phyloP scores from a whole-genome alignment of 306 rosid genomes.

The Dryas drummondii region DNA sequence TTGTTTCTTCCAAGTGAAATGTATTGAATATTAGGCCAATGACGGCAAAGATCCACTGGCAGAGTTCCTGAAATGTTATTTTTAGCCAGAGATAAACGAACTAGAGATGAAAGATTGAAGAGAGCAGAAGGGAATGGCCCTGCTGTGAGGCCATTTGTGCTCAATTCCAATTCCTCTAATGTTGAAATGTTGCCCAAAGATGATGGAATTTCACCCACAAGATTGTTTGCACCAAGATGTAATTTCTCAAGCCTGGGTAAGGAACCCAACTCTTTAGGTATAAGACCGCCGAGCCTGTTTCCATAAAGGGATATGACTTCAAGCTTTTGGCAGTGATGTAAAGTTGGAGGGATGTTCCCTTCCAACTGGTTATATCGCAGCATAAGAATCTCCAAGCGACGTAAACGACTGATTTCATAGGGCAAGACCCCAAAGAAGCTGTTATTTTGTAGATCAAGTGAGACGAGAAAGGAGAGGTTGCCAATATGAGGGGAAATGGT shows the following conservation, averaged over 20 bases:
- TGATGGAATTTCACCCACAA: neutral
- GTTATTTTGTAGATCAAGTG: neutral
- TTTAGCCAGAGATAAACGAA: neutral
- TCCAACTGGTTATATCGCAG: constrained; percentile 9
- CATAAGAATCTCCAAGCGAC: neutral
- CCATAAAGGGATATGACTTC: neutral
- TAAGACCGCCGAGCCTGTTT: neutral
- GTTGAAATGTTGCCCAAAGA: neutral
- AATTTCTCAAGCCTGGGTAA: neutral
- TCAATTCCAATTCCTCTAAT: neutral
- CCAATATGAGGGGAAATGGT: too few relatives aligned
- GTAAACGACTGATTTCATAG: neutral
- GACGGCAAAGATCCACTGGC: neutral
- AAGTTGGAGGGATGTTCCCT: neutral
- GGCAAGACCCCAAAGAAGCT: constrained; percentile 7
- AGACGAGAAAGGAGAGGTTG: constrained; percentile 20
- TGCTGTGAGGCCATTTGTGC: constrained; percentile 3
- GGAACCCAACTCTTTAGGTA: neutral
- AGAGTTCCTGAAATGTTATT: constrained; percentile 12
- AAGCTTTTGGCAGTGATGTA: neutral
- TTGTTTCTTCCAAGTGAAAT: neutral
- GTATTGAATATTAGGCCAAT: too few relatives aligned
- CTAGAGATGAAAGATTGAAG: constrained; percentile 11
- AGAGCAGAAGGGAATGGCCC: neutral
- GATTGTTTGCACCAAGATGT: neutral